A percentile compares a stretch with the other conserved stretches of the same genome.
Conservation (phyloP, 2,329 filamentous ascomycete genomes). For the Cylindrodendrum hubeiense region DNA sequence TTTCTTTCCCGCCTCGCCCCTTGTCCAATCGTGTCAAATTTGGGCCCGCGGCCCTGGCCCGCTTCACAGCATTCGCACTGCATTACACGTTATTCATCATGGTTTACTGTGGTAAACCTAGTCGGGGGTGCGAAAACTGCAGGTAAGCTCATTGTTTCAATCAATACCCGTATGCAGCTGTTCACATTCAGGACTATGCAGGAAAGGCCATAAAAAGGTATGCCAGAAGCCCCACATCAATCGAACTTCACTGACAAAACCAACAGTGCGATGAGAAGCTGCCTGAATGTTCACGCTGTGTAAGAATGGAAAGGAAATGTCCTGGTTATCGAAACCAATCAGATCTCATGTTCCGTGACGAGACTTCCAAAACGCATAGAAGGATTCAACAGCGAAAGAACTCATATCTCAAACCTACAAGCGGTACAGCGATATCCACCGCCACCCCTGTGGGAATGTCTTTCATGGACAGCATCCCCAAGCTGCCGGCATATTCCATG, state of each 20-base stretch:
- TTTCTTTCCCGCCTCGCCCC: not conserved
- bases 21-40: too few species aligned
- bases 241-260: not conserved
- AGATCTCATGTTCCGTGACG: slow-evolving; percentile 21
- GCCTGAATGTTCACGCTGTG: slow-evolving; percentile 24
- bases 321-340: slow-evolving; percentile 19
- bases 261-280: slow-evolving; percentile 26
- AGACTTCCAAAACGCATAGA: slow-evolving; percentile 5
- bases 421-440: too few species aligned
- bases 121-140: slow-evolving; percentile 29
- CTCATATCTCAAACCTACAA: not conserved
- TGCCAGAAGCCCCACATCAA: not conserved
- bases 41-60: too few species aligned
- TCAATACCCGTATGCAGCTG: not conserved
- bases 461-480: not conserved
- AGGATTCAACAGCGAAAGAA: not conserved
- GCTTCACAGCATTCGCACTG: too few species aligned
- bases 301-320: slow-evolving; percentile 18
- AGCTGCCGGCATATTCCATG: not conserved
- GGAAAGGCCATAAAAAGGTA: slow-evolving; percentile 28
- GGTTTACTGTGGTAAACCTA: slow-evolving; percentile 28
- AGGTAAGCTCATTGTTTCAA: slow-evolving; percentile 11
- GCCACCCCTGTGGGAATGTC: not conserved
- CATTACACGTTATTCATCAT: slow-evolving; percentile 16
- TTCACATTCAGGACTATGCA: not conserved